Percentiles rank a stretch among this genome's conserved stretches.
phyloP scores from a whole-genome alignment of 2,329 filamentous ascomycete species.

The Elsinoe australis region DNA sequence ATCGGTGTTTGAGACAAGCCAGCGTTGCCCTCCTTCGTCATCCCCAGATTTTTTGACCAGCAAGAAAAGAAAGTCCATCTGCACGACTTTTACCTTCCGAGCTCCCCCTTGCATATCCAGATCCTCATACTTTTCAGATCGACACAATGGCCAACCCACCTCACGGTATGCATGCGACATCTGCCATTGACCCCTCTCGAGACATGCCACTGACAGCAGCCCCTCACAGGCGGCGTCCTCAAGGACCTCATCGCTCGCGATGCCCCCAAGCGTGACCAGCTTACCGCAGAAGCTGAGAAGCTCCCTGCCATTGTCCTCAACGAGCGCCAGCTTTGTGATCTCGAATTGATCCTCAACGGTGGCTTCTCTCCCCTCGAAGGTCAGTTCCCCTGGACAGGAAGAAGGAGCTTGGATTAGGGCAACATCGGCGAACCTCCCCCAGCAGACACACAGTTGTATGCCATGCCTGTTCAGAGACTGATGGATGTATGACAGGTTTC shows the following conservation, averaged over 20 bases:
- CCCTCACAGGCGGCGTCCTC: conserved; percentile 66
- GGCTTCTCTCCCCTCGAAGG: conserved; percentile 97
- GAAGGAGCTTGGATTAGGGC: conserved; percentile 18
- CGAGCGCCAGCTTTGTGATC: conserved; percentile 94
- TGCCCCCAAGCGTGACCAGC: conserved; percentile 69
- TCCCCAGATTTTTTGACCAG: conserved; percentile 11
- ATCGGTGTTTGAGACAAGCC: conserved; percentile 11
- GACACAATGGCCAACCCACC: conserved; percentile 44
- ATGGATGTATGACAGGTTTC: conserved; percentile 58
- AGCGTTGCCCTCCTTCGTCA: conserved; percentile 1
- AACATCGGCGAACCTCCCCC: too few relatives aligned
- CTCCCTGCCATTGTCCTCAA: conserved; percentile 77
- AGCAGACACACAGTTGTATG: too few relatives aligned
- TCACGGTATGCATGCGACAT: conserved; percentile 36
- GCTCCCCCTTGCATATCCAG: conserved; percentile 15
- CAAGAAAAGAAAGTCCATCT: conserved; percentile 11
- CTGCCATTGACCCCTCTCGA: conserved; percentile 12
- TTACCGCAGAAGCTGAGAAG: conserved; percentile 74
- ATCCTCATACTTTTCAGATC: not conserved
- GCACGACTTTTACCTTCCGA: conserved; percentile 2
- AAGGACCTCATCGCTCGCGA: conserved; percentile 97
- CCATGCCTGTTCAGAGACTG: conserved; percentile 22
- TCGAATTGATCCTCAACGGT: conserved; percentile 94
- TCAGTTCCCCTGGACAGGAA: conserved; percentile 39
- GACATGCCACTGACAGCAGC: conserved; percentile 21